Evolutionary conservation across 352 stramenopile genomes (phyloP).

Genomic region (Globisporangium irregulare): DNA sequence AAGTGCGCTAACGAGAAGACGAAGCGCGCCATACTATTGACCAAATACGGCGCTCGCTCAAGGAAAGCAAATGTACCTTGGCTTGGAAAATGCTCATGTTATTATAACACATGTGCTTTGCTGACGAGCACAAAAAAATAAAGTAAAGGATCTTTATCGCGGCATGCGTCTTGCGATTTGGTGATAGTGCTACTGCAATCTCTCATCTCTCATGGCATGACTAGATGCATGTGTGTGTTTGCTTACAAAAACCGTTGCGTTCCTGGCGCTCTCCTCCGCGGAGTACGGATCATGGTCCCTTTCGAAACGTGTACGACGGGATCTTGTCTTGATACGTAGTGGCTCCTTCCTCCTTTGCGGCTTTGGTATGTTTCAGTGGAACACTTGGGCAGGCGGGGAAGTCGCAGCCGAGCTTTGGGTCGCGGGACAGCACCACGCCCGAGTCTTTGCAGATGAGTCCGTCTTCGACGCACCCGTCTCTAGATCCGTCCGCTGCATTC

Average conservation of each 20-base stretch:
- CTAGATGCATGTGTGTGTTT: not conserved
- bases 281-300: not conserved
- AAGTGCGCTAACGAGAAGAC: not conserved
- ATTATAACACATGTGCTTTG: not conserved
- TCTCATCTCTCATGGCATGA: no score
- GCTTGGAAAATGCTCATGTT: not conserved
- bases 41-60: not conserved
- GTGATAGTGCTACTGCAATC: no score
- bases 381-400: slow-evolving; percentile 9
- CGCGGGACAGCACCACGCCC: slow-evolving; percentile 12
- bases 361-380: not conserved
- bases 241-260: not conserved
- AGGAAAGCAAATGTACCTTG: not conserved
- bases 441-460: slow-evolving; percentile 12
- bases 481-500: slow-evolving; percentile 23
- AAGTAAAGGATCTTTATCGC: not conserved
- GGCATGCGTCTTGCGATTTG: no score
- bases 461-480: slow-evolving; percentile 28
- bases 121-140: not conserved
- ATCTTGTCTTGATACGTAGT: not conserved
- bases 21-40: not conserved
- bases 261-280: not conserved
- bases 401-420: slow-evolving; percentile 16
- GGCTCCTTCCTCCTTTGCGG: not conserved
- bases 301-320: not conserved